A percentile compares a stretch with the other conserved stretches of the same genome.
Conservation (phyloP, 1,139 yeast species). For the Magnusiomyces paraingens region DNA sequence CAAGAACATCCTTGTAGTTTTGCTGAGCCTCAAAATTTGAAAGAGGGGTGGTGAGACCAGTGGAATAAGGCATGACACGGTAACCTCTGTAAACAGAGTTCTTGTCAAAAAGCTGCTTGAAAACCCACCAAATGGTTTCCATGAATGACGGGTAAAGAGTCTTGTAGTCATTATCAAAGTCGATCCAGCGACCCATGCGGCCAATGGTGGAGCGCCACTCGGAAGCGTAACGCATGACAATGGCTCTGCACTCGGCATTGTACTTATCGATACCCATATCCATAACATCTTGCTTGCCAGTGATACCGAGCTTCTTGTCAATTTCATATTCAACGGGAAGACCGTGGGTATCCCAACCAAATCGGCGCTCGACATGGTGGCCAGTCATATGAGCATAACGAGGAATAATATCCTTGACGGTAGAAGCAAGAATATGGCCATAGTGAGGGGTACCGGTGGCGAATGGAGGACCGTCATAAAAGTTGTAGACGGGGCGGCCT, state of each 20-base stretch:
- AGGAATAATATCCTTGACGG: slow-evolving; percentile 95
- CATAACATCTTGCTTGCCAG: slow-evolving; percentile 91
- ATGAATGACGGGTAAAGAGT: slow-evolving; percentile 90
- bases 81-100: slow-evolving; percentile 88
- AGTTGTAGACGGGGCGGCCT: slow-evolving; percentile 82
- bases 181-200: slow-evolving; percentile 98
- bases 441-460: slow-evolving; percentile 99
- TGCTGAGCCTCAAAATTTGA: slow-evolving; percentile 98
- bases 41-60: slow-evolving; percentile 93
- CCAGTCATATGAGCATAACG: slow-evolving; percentile 98
- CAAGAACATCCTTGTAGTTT: slow-evolving; percentile 93
- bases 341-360: slow-evolving; percentile 99
- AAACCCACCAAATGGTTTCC: slow-evolving; percentile 99
- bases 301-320: slow-evolving; percentile 92
- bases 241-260: slow-evolving; percentile 88
- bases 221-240: slow-evolving; percentile 93
- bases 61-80: slow-evolving; percentile 98
- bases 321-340: slow-evolving; percentile 97
- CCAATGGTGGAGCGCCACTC: slow-evolving; percentile 94
- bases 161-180: slow-evolving; percentile 96
- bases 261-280: slow-evolving; percentile 89
- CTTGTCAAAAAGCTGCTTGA: slow-evolving; percentile 78
- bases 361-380: slow-evolving; percentile 89
- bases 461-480: slow-evolving; percentile 98
- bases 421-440: slow-evolving; percentile 94